These are phyloP conservation scores for Tephrocybe rancida DNA, from an alignment of 768 basidiomycete genomes.

Conservation along the genomic window DNA sequence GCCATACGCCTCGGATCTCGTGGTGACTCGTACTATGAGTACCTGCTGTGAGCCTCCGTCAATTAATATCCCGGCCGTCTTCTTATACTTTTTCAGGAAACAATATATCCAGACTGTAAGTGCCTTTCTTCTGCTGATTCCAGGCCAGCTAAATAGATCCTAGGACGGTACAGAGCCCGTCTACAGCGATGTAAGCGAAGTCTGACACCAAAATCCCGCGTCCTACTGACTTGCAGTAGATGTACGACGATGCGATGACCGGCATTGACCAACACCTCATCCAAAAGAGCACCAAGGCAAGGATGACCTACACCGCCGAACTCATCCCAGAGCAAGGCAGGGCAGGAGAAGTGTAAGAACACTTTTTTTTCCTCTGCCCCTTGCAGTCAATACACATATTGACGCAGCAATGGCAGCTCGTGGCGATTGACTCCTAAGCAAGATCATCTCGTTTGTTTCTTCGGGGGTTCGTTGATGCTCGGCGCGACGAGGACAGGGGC, in stretches of 20 bases:
- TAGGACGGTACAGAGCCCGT: conserved; percentile 74
- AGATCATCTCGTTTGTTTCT: conserved; percentile 95
- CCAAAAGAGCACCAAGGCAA: conserved; percentile 55
- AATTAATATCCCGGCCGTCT: background rate
- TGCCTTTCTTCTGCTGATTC: background rate
- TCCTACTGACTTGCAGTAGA: conserved; percentile 42
- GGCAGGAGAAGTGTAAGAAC: conserved; percentile 39
- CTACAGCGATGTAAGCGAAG: conserved; percentile 63
- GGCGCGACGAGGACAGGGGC: conserved; percentile 78
- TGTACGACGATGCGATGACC: conserved; percentile 88
- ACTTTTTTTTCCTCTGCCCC: background rate
- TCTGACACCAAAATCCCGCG: background rate
- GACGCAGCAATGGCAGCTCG: conserved; percentile 43
- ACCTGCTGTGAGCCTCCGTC: conserved; percentile 61
- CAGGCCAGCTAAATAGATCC: background rate
- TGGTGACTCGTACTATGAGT: conserved; percentile 95
- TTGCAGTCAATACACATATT: background rate
- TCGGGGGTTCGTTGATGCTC: conserved; percentile 90
- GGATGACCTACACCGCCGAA: conserved; percentile 82
- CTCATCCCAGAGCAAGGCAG: conserved; percentile 59
- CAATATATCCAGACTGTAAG: conserved; percentile 82
- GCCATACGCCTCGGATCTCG: conserved; percentile 89
- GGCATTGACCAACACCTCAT: conserved; percentile 79
- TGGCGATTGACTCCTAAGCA: conserved; percentile 88
- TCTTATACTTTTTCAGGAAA: conserved; percentile 44